These are phyloP conservation scores for Suhomyces yuchorum DNA, from an alignment of 1,139 yeast species.

Conservation along the genomic window DNA sequence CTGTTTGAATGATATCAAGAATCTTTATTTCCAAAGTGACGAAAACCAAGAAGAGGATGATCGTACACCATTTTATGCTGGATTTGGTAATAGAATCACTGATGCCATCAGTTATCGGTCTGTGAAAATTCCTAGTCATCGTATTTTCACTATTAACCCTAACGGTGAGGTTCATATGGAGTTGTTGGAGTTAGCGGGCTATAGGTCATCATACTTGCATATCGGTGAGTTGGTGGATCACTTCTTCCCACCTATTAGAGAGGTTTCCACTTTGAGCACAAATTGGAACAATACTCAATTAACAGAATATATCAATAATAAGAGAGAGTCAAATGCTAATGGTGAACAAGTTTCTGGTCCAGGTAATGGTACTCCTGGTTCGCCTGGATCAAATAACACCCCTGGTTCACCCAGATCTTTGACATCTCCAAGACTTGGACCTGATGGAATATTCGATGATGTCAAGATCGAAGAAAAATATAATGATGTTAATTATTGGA, in stretches of 20 bases:
- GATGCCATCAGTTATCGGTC: conserved; percentile 95
- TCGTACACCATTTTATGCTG: conserved; percentile 89
- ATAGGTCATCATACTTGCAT: conserved; percentile 80
- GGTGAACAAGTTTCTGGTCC: not conserved
- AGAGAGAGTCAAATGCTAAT: conserved; percentile 10
- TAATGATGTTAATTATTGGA: conserved; percentile 91
- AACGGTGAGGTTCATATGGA: conserved; percentile 99
- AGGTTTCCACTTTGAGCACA: conserved; percentile 36
- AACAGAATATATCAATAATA: conserved; percentile 34
- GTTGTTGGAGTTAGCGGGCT: conserved; percentile 89
- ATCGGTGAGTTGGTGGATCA: conserved; percentile 96
- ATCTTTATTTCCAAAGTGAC: conserved; percentile 51
- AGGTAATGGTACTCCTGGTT: not conserved
- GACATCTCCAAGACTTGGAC: conserved; percentile 23
- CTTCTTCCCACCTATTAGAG: conserved; percentile 86
- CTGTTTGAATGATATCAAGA: conserved; percentile 82
- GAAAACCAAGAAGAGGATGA: conserved; percentile 35
- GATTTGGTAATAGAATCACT: conserved; percentile 95
- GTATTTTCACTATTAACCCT: conserved; percentile 94
- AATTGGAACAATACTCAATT: conserved; percentile 45
- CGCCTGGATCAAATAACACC: conserved; percentile 10
- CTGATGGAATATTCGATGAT: conserved; percentile 25
- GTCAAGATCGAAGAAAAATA: conserved; percentile 57
- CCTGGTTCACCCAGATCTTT: conserved; percentile 19
- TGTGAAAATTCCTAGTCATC: conserved; percentile 91